Conservation (phyloP, 164 flowering plant genomes). For the Litsea cubeba region DNA sequence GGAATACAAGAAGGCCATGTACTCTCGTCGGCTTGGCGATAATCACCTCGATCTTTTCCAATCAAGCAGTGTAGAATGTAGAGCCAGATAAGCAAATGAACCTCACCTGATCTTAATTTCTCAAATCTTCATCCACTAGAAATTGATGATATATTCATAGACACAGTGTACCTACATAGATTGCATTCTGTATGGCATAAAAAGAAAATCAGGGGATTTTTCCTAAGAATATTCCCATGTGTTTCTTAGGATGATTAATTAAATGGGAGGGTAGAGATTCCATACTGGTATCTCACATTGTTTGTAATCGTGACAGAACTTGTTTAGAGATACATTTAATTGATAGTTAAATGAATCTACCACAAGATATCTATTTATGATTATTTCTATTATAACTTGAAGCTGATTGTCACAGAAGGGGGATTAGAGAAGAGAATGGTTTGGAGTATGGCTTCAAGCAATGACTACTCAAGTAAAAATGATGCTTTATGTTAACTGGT, state of each 20-base stretch:
- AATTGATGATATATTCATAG: not conserved
- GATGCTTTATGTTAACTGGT: no score
- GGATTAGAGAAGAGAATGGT: no score
- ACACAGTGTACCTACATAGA: not conserved
- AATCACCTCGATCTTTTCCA: conserved; percentile 52
- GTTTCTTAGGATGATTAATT: not conserved
- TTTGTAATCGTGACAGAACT: no score
- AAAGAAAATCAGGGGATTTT: not conserved
- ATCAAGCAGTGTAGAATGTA: not conserved
- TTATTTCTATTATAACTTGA: no score
- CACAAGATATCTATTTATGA: no score
- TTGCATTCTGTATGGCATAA: not conserved
- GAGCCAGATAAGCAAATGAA: not conserved
- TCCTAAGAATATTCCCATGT: not conserved
- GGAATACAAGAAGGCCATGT: conserved; percentile 61
- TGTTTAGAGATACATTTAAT: no score
- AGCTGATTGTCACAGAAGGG: no score
- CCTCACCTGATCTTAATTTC: not conserved
- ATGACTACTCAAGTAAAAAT: no score
- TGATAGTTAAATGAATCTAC: no score
- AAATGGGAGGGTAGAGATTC: not conserved
- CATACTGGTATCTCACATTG: no score
- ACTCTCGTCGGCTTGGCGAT: conserved; percentile 46
- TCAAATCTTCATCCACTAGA: not conserved
- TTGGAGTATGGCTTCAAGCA: no score